Conservation (phyloP, 139 green algal species). For the Mesostigma viride region DNA sequence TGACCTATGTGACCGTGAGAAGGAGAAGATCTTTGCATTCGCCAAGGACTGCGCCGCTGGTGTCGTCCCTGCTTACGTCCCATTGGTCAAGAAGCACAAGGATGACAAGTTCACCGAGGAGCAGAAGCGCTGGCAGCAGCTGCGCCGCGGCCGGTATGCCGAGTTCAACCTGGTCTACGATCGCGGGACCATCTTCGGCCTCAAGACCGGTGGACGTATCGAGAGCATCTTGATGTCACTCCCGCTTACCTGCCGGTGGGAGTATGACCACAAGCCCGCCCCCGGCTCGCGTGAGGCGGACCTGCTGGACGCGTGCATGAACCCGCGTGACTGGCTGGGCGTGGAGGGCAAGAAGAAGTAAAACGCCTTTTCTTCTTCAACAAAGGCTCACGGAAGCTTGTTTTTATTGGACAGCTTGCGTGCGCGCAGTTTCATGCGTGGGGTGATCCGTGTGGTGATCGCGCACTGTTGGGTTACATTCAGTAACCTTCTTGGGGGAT, state of each 20-base stretch:
- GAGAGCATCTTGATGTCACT: constrained; percentile 68
- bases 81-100: constrained; percentile 83
- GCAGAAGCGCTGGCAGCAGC: constrained; percentile 92
- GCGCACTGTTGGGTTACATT: too few relatives aligned
- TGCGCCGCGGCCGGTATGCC: constrained; percentile 77
- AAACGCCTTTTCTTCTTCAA: too few relatives aligned
- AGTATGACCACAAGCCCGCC: constrained; percentile 71
- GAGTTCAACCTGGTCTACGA: constrained; percentile 98
- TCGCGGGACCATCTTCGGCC: constrained; percentile 92
- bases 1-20: constrained; percentile 74
- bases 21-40: constrained; percentile 50
- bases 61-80: constrained; percentile 65
- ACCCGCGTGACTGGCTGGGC: constrained; percentile 48
- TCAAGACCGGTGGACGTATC: constrained; percentile 94
- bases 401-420: too few relatives aligned
- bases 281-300: constrained; percentile 62
- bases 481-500: too few relatives aligned
- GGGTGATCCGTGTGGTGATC: too few relatives aligned
- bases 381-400: too few relatives aligned
- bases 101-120: constrained; percentile 70
- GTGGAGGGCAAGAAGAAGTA: too few relatives aligned
- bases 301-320: constrained; percentile 69
- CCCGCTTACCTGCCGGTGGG: constrained; percentile 61
- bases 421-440: too few relatives aligned
- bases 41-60: constrained; percentile 50